phyloP scores from a whole-genome alignment of 768 basidiomycete species.

The Sarcodon sp. region DNA sequence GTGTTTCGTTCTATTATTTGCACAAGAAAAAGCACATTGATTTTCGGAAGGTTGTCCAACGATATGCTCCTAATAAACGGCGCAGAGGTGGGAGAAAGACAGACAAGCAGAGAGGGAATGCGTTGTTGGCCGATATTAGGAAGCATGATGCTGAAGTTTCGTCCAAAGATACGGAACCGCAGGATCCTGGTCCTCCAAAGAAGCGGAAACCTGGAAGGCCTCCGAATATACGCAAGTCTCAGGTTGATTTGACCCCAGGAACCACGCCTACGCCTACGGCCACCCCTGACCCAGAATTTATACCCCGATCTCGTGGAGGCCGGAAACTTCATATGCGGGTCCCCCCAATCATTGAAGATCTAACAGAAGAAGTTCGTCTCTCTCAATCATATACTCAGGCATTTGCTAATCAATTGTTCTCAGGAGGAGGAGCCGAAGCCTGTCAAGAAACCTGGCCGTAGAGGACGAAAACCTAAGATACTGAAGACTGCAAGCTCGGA shows the following conservation, averaged over 20 bases:
- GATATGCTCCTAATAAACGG: constrained; percentile 53
- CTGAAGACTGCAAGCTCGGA: constrained; percentile 13
- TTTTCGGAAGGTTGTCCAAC: constrained; percentile 65
- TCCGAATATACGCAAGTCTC: neutral
- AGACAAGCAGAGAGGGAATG: constrained; percentile 77
- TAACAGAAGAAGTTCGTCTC: constrained; percentile 13
- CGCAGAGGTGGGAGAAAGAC: constrained; percentile 38
- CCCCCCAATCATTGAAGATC: constrained; percentile 16
- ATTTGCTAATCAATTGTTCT: neutral
- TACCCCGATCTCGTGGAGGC: constrained; percentile 24
- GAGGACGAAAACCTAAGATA: constrained; percentile 17
- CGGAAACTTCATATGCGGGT: constrained; percentile 20
- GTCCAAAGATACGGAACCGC: constrained; percentile 9
- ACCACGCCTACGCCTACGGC: constrained; percentile 39
- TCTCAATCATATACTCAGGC: neutral
- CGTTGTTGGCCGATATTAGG: constrained; percentile 68
- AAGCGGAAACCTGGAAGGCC: constrained; percentile 4
- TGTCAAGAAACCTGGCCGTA: constrained; percentile 15
- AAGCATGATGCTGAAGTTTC: constrained; percentile 46
- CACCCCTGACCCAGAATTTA: constrained; percentile 53
- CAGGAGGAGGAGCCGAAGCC: constrained; percentile 19
- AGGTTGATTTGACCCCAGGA: neutral
- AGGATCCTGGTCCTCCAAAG: constrained; percentile 3
- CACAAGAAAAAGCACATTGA: constrained; percentile 85
- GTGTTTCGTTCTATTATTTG: constrained; percentile 88